Evolutionary conservation across 768 basidiomycete species (phyloP), one percentile per base, ranked within the genome.

Genomic region (Termitomyces sp.): DNA sequence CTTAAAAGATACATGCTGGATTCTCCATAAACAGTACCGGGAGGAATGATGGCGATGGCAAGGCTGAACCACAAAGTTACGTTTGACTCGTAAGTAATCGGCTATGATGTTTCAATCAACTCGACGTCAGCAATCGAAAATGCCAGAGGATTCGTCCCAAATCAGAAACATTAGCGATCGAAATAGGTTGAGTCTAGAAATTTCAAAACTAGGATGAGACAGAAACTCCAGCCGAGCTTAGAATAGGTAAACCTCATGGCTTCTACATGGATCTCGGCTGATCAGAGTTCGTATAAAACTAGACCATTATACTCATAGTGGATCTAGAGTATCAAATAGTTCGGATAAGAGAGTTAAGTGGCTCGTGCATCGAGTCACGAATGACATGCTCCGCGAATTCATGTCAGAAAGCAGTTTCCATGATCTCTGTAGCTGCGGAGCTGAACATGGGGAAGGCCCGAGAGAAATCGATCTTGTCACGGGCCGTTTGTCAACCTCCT

Each of bases 1-100:
- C 42, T 45, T 35, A 37, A 17, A 46, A 15, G 37, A 53, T 55
- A 57, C 55, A 57, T 52, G 52, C 50, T 35, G 47, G 49, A 58
- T 47, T 38, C 44, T 41, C 45, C 52, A 45, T 51, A 58, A 50
- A 19, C 34, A 32, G 43, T 54, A 54, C 26, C 22, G n/a, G 35
- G 35, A 38, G n/a, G 48, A 38, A 14, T 15, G 43, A 44, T 17
- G 7, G 11, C 22, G 9, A 38, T 19, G 17, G 9, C 11, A 40
- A 38, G 22, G 22, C 24, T 24, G 21, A 12, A 15, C 28, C 37
- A 37, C 17, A 50, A 40, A 50, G 24, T 37, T 38, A 26, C 48
- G 24, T 26, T 50, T 40, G 24, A 48, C 34, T 24, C 21, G 32
- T 37, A 14, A 34, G 22, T 32, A 48, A 35, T 35, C 35, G 40